Percentiles rank a stretch among this genome's conserved stretches.
Evolutionary conservation across 176 grass and related monocot species (phyloP).

Genomic region (Carex myosuroides): DNA sequence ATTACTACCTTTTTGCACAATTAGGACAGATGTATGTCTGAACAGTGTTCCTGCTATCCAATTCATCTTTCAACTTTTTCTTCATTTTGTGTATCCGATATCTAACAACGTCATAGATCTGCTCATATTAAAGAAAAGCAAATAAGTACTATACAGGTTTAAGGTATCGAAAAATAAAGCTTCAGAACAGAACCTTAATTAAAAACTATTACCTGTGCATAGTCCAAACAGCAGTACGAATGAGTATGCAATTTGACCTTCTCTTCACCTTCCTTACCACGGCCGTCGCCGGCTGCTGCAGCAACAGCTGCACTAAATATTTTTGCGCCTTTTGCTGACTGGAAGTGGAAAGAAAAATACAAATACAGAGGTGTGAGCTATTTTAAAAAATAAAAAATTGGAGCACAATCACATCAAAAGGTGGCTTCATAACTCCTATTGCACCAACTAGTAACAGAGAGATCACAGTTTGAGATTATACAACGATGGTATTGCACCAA

Average conservation of each 20-base stretch:
- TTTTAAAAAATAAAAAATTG: neutral
- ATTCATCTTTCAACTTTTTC: slow-evolving; percentile 93
- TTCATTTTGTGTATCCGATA: slow-evolving; percentile 95
- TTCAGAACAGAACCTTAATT: slow-evolving; percentile 3
- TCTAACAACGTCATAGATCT: slow-evolving; percentile 91
- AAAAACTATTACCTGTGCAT: slow-evolving; percentile 59
- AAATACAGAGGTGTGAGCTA: neutral
- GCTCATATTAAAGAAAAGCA: slow-evolving; percentile 2
- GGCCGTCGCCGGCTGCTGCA: slow-evolving; percentile 41
- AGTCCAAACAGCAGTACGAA: slow-evolving; percentile 98
- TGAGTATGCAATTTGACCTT: slow-evolving; percentile 92
- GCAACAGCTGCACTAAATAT: slow-evolving; percentile 63
- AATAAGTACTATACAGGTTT: neutral
- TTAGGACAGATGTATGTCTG: slow-evolving; percentile 89
- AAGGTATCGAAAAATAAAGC: neutral
- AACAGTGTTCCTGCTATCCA: slow-evolving; percentile 96
- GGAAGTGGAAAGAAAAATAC: slow-evolving; percentile 14
- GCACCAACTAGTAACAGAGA: slow-evolving; percentile 8
- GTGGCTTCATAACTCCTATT: neutral
- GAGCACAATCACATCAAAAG: neutral
- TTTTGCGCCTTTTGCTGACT: slow-evolving; percentile 89
- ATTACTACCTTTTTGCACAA: slow-evolving; percentile 64
- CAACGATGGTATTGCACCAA: neutral
- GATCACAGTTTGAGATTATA: neutral
- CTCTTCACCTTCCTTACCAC: slow-evolving; percentile 79